Conservation (phyloP, 2,329 filamentous ascomycete genomes). For the Colletotrichum coccodes region DNA sequence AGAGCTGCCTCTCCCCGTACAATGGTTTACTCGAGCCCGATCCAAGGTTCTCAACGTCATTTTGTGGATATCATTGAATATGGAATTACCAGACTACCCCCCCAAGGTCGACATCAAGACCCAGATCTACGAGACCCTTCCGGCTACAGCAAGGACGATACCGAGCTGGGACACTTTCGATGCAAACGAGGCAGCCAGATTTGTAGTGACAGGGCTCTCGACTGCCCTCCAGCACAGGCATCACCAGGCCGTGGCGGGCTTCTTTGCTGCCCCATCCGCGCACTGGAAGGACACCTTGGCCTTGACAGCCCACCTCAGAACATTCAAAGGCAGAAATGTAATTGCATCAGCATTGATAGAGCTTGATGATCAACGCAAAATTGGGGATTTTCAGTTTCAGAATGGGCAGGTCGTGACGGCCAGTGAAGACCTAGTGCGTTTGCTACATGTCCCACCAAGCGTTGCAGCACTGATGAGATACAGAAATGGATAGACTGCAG, state of each 20-base stretch:
- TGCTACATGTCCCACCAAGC: not conserved
- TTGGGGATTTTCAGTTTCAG: not conserved
- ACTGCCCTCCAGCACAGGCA: not conserved
- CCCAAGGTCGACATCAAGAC: conserved; percentile 20
- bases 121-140: conserved; percentile 28
- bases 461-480: not conserved
- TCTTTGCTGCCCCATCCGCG: not conserved
- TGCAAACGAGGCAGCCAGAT: not conserved
- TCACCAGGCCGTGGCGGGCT: not conserved
- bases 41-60: not conserved
- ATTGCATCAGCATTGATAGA: not conserved
- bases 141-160: not conserved
- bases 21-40: too few relatives aligned
- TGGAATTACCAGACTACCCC: conserved; percentile 18
- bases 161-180: conserved; percentile 9
- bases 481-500: conserved; percentile 30
- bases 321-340: conserved; percentile 7
- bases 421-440: conserved; percentile 22
- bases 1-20: not conserved
- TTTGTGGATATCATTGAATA: not conserved
- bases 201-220: not conserved
- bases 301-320: conserved; percentile 30
- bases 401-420: conserved; percentile 13
- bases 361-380: not conserved
- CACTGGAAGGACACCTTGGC: conserved; percentile 31